Evolutionary conservation across 805 yeast species (phyloP).

Genomic region (Yarrowia sp.): DNA sequence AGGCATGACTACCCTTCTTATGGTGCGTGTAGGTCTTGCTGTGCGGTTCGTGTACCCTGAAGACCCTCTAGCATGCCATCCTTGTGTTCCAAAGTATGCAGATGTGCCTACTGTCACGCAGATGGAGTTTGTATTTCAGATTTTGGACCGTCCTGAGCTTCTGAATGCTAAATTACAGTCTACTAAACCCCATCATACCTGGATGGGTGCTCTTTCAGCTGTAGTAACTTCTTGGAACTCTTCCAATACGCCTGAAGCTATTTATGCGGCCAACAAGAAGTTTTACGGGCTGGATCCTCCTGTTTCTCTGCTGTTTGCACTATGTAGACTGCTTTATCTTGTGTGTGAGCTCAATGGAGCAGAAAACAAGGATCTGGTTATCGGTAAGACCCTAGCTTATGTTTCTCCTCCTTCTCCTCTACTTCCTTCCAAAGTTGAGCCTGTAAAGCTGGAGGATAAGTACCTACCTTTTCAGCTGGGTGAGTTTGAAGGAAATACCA

Average conservation of each 20-base stretch:
- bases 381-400: neutral
- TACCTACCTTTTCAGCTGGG: conserved; percentile 7
- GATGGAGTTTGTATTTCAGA: conserved; percentile 11
- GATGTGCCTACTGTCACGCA: neutral
- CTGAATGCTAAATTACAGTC: neutral
- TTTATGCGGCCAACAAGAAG: neutral
- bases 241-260: neutral
- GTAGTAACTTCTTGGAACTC: conserved; percentile 11
- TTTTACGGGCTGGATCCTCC: conserved; percentile 1
- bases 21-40: neutral
- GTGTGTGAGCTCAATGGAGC: conserved; percentile 17
- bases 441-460: neutral
- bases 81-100: neutral
- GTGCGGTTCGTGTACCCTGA: neutral
- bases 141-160: conserved; percentile 5
- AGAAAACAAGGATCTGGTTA: neutral
- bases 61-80: neutral
- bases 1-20: neutral
- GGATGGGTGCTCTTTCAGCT: conserved; percentile 15
- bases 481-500: neutral
- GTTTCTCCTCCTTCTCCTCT: neutral
- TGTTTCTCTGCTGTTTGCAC: neutral
- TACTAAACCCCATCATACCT: conserved; percentile 1
- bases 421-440: neutral
- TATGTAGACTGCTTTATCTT: neutral